phyloP scores from a whole-genome alignment of 2,329 filamentous ascomycete species.

The Scopulariopsis brevicaulis region DNA sequence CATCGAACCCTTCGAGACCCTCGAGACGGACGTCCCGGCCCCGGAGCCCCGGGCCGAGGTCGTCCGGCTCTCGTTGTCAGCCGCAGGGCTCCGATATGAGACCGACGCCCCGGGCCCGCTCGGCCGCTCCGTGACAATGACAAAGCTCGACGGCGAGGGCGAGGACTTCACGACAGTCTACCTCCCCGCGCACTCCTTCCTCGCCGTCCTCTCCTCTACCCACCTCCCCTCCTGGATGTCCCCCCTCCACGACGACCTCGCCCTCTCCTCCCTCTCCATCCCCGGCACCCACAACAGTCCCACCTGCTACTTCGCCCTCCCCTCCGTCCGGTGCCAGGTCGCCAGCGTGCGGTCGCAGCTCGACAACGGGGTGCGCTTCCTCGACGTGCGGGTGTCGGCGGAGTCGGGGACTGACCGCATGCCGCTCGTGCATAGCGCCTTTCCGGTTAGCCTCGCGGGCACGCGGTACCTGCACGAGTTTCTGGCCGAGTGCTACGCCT shows the following conservation, averaged over 20 bases:
- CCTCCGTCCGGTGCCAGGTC: slow-evolving; percentile 87
- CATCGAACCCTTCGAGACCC: slow-evolving; percentile 53
- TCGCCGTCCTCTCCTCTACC: slow-evolving; percentile 60
- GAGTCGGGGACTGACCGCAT: slow-evolving; percentile 50
- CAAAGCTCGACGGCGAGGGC: slow-evolving; percentile 36
- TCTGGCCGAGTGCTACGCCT: slow-evolving; percentile 58
- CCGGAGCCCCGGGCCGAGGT: slow-evolving; percentile 52
- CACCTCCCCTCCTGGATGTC: slow-evolving; percentile 72
- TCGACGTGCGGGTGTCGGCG: slow-evolving; percentile 70
- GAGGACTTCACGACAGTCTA: slow-evolving; percentile 57
- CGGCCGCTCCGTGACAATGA: slow-evolving; percentile 48
- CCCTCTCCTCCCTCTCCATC: slow-evolving; percentile 73
- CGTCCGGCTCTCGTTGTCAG: slow-evolving; percentile 63
- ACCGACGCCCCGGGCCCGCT: slow-evolving; percentile 59
- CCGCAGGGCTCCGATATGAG: slow-evolving; percentile 49
- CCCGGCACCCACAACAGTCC: slow-evolving; percentile 95
- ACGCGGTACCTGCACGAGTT: slow-evolving; percentile 68
- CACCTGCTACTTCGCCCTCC: slow-evolving; percentile 72
- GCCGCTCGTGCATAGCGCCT: slow-evolving; percentile 78
- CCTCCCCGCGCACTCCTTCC: slow-evolving; percentile 39
- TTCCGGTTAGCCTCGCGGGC: slow-evolving; percentile 77
- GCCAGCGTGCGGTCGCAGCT: slow-evolving; percentile 69
- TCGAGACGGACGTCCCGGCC: slow-evolving; percentile 48
- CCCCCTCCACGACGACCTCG: slow-evolving; percentile 56
- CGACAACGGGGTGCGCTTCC: slow-evolving; percentile 82